Base-by-base conservation (phyloP, 148 eudicot genomes). In the Chenopodium formosanum region DNA sequence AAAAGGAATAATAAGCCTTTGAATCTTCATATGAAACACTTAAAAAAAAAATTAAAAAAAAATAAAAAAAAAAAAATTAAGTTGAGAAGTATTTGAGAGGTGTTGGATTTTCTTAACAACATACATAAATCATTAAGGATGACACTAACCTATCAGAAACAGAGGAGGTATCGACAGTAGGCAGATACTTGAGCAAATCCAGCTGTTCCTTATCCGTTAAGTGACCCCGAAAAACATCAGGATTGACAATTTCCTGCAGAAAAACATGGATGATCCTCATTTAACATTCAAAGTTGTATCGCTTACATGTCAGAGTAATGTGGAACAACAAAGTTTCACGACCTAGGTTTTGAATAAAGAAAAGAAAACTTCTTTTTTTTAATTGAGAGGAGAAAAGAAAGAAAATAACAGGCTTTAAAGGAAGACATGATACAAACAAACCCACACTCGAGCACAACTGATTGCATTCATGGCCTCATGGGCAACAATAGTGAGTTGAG, bases 191-290 rank as follows among this genome's bases (percentile, higher is more conserved):
- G 79, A 96, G 88, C 89, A 96, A 88, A 34, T 85, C 85, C 79
- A 89, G 90, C 80, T 90, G 97, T 87, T 96, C 98, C 66, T 88
- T 94, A 76, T 75, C 80, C 29, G 97, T 87, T 64, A 96, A 80
- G 73, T 89, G 80, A 84, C 88, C 87, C 50, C 76, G 44, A 83
- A 92, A 94, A 47, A 82, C 90, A 20, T 93, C 90, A 67, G 84
- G 82, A 84, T 90, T 90, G 29, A 89, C 79, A 77, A 96, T 79
- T 78, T 96, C 98, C 98, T 96, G 94, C 88, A 88, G 37, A 3
- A 74, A 85, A 70, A 56, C 12, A 75, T 8, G 67, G 19, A 78
- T 65, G 53, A 32, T 47, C 67, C 48, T 44, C 63, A 47, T 9
- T 71, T 80, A 47, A 71, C 19, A 76, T 48, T 65, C 72, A 48